Conservation (phyloP, 2,329 filamentous ascomycete genomes). For the Stylonectria norvegica region DNA sequence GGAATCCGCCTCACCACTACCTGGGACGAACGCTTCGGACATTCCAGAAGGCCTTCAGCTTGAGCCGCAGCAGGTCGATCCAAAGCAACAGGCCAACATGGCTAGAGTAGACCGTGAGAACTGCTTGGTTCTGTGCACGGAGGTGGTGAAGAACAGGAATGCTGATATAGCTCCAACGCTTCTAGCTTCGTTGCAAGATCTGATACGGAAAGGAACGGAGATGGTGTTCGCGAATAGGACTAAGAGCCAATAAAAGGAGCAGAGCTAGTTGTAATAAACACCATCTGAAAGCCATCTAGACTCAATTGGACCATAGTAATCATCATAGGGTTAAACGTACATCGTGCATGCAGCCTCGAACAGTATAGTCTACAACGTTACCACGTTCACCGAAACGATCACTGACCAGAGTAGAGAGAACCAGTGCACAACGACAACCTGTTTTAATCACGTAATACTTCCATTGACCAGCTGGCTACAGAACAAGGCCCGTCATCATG, state of each 20-base stretch:
- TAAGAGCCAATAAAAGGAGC: constrained; percentile 2
- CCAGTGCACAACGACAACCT: too few relatives aligned
- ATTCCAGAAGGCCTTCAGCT: constrained; percentile 37
- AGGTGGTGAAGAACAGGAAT: constrained; percentile 47
- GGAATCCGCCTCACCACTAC: constrained; percentile 12
- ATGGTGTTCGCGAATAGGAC: constrained; percentile 34
- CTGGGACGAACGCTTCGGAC: constrained; percentile 10
- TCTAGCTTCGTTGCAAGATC: constrained; percentile 41
- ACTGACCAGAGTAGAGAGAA: too few relatives aligned
- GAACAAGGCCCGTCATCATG: constrained; percentile 39
- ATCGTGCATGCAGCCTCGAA: too few relatives aligned
- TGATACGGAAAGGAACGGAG: constrained; percentile 50
- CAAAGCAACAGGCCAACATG: constrained; percentile 43
- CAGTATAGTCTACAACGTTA: too few relatives aligned
- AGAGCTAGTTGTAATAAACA: not conserved
- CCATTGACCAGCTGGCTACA: constrained; percentile 32
- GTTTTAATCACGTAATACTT: constrained; percentile 20
- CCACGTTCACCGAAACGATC: too few relatives aligned
- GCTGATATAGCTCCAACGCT: constrained; percentile 39
- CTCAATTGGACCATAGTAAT: too few relatives aligned
- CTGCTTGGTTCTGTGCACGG: constrained; percentile 54
- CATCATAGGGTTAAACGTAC: too few relatives aligned
- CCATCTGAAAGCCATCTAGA: too few relatives aligned
- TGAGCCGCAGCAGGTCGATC: constrained; percentile 47
- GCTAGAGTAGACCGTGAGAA: constrained; percentile 58